These are phyloP conservation scores for Leucocoprinus leucothites DNA, from an alignment of 768 basidiomycete species.

Conservation along the genomic window DNA sequence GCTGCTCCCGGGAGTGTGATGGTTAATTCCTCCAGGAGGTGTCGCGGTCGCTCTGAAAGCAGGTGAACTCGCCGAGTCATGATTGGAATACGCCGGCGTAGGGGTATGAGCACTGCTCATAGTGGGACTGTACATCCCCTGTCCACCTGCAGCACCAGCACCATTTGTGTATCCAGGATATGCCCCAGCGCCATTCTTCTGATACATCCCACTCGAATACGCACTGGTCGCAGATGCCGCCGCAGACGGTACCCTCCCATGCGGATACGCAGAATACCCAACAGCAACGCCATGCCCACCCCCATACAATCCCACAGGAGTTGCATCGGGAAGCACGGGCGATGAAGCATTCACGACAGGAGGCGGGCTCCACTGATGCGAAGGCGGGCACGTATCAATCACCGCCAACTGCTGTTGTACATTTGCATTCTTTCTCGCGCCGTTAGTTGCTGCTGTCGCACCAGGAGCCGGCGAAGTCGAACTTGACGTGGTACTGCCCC, in stretches of 20 bases:
- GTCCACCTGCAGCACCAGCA: neutral
- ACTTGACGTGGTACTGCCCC: neutral
- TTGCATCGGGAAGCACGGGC: constrained; percentile 35
- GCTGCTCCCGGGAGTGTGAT: neutral
- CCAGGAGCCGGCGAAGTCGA: no score
- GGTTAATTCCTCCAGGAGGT: neutral
- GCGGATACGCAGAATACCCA: constrained; percentile 4
- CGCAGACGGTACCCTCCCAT: no score
- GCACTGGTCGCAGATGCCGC: neutral
- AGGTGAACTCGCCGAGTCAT: neutral
- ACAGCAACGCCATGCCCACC: constrained; percentile 1
- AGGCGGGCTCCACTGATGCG: constrained; percentile 44
- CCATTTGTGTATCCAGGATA: constrained; percentile 8
- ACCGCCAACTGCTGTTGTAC: neutral
- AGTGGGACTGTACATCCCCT: neutral
- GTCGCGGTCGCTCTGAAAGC: neutral
- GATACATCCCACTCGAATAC: neutral
- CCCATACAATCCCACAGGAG: constrained; percentile 9
- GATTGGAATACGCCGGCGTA: constrained; percentile 6
- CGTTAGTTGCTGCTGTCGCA: constrained; percentile 22
- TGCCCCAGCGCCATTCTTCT: neutral
- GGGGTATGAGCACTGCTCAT: constrained; percentile 11
- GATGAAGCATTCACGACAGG: constrained; percentile 25
- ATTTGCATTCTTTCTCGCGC: constrained; percentile 10
- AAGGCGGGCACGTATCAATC: constrained; percentile 29